Evolutionary conservation across 2,329 filamentous ascomycete genomes (phyloP).

Genomic region (Ilyonectria sp.): DNA sequence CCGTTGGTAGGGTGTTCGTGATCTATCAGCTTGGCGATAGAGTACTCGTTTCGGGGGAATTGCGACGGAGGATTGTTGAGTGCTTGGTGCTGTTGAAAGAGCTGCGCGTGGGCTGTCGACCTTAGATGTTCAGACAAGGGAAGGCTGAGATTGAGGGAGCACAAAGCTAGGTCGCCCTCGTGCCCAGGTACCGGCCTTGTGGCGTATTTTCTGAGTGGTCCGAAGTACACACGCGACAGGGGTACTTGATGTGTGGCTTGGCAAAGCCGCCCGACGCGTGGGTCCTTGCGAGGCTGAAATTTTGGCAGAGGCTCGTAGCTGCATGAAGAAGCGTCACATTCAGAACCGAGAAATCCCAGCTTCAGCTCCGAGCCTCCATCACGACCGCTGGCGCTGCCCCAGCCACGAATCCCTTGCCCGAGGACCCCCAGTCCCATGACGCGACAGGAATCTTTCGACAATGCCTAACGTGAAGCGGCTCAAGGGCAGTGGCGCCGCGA

Average conservation of each 20-base stretch:
- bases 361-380: conserved; percentile 33
- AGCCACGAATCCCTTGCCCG: conserved; percentile 23
- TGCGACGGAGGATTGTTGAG: conserved; percentile 2
- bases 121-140: conserved; percentile 29
- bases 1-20: not conserved
- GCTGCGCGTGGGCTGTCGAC: conserved; percentile 8
- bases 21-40: not conserved
- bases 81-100: conserved; percentile 1
- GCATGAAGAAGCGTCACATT: conserved; percentile 41
- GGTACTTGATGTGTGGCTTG: conserved; percentile 40
- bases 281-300: conserved; percentile 55
- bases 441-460: conserved; percentile 38
- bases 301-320: conserved; percentile 42
- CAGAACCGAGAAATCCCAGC: conserved; percentile 36
- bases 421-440: conserved; percentile 38
- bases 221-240: conserved; percentile 29
- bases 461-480: conserved; percentile 75
- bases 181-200: conserved; percentile 9
- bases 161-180: conserved; percentile 23
- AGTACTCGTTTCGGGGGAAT: not conserved
- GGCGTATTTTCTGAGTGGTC: not conserved
- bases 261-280: conserved; percentile 41
- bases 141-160: conserved; percentile 42
- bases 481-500: conserved; percentile 66
- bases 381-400: conserved; percentile 29